Evolutionary conservation across 2,329 filamentous ascomycete species (phyloP), one percentile per base, ranked within the genome.

Genomic region (Colletotrichum tamarilloi): DNA sequence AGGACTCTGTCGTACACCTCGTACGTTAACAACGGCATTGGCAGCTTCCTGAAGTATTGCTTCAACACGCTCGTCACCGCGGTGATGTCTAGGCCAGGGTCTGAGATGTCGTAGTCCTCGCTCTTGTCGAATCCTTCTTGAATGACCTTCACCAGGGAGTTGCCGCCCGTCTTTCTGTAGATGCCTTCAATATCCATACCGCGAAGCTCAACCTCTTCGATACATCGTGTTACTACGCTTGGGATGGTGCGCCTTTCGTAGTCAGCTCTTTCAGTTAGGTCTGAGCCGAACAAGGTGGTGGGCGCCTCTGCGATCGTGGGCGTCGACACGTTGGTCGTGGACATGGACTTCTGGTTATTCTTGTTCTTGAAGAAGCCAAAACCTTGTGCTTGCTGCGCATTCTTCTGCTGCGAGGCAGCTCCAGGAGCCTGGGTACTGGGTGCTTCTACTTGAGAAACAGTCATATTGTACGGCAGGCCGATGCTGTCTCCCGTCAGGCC

Each of bases 111-210:
- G 80, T 92, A 97, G 79, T 96, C 94, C 76, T 93, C 90, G 72
- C 90, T 92, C 81, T 92, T 93, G 82, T 98, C 95, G 81, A 99
- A 98, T 14, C 95, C 95, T 76, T 95, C 94, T 79, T 96, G 94
- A 77, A 99, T 94, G 79, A 90, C 88, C 82, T 97, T 97, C 80
- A 98, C 93, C 81, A 97, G 95, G 9, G 94, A 95, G 78, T 93
- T 95, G 76, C 95, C 97, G 70, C 97, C 97, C 63, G 95, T 98
- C 87, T 99, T 99, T 79, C 97, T 92, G 85, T 99, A 99, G 78
- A 99, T 97, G 75, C 97, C 97, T 84, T 98, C 97, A 77, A 97
- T 91, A 78, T 98, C 95, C 94, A 99, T 98, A 83, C 96, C 97
- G 80, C 97, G 92, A 26, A 97, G 86, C 82, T 99, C 97, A 52